These are phyloP conservation scores for Umbelopsis sp. DNA, from an alignment of 192 early-diverging fungal genomes.

Conservation along the genomic window DNA sequence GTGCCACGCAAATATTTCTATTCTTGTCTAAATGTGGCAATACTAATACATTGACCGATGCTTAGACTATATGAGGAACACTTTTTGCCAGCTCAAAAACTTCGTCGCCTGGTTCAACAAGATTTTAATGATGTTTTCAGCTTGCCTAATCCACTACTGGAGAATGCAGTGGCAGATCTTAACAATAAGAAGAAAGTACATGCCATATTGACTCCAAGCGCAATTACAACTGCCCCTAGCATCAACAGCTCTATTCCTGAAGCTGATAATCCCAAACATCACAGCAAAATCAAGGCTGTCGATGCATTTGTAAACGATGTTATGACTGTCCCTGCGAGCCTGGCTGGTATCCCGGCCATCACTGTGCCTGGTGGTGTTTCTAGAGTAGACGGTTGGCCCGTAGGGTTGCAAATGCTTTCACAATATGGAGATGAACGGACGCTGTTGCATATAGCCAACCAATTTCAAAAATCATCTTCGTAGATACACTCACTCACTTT, in stretches of 20 bases:
- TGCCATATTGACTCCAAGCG: conserved; percentile 79
- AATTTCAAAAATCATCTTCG: background rate
- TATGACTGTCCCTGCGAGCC: conserved; percentile 85
- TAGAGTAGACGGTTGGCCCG: conserved; percentile 56
- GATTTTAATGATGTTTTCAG: conserved; percentile 82
- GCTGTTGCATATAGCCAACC: conserved; percentile 44
- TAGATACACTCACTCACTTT: background rate
- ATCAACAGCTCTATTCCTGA: conserved; percentile 33
- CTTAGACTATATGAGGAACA: conserved; percentile 67
- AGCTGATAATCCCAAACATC: conserved; percentile 14
- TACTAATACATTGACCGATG: no score
- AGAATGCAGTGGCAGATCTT: background rate
- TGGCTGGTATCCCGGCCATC: conserved; percentile 82
- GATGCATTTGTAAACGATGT: conserved; percentile 84
- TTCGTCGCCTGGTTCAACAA: conserved; percentile 73
- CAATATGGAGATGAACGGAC: conserved; percentile 82
- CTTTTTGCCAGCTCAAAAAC: conserved; percentile 81
- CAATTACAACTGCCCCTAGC: conserved; percentile 73
- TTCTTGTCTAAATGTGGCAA: conserved; percentile 16
- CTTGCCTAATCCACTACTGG: conserved; percentile 58
- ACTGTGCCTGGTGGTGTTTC: conserved; percentile 60
- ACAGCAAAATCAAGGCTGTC: conserved; percentile 39
- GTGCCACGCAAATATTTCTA: conserved; percentile 17
- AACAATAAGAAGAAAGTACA: conserved; percentile 51
- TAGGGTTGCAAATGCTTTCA: conserved; percentile 84